A percentile compares a stretch with the other conserved stretches of the same genome.
phyloP scores from a whole-genome alignment of 306 rosid genomes.

The Herpetospermum pedunculosum region DNA sequence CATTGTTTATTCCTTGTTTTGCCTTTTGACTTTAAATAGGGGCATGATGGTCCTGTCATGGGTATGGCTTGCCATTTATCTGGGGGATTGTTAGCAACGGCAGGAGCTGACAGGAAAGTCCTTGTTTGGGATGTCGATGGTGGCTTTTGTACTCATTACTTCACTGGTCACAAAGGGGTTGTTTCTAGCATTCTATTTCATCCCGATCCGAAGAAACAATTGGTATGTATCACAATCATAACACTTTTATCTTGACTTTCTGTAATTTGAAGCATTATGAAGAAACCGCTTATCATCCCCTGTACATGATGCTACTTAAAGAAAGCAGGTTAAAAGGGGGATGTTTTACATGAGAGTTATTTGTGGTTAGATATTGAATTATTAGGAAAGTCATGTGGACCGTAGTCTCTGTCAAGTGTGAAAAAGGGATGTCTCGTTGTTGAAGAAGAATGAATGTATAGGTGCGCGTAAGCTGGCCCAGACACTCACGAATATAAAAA shows the following conservation, averaged over 20 bases:
- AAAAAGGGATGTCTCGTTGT: neutral
- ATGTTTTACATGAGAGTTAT: neutral
- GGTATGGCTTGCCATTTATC: conserved; percentile 76
- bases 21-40: conserved; percentile 28
- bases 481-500: too few relatives aligned
- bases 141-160: conserved; percentile 87
- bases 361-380: neutral
- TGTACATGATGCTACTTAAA: neutral
- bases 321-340: neutral
- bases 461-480: too few relatives aligned
- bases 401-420: neutral
- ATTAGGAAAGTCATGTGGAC: neutral
- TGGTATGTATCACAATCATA: conserved; percentile 35
- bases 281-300: neutral
- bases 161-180: conserved; percentile 75
- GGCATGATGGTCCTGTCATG: conserved; percentile 96
- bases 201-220: conserved; percentile 55
- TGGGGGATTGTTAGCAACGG: conserved; percentile 85
- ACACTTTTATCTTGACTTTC: neutral
- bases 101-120: conserved; percentile 89
- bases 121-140: conserved; percentile 93
- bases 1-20: neutral
- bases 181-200: conserved; percentile 73
- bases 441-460: neutral
- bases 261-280: neutral